Conservation (phyloP, 108 stramenopile genomes). For the Seminavis robusta region DNA sequence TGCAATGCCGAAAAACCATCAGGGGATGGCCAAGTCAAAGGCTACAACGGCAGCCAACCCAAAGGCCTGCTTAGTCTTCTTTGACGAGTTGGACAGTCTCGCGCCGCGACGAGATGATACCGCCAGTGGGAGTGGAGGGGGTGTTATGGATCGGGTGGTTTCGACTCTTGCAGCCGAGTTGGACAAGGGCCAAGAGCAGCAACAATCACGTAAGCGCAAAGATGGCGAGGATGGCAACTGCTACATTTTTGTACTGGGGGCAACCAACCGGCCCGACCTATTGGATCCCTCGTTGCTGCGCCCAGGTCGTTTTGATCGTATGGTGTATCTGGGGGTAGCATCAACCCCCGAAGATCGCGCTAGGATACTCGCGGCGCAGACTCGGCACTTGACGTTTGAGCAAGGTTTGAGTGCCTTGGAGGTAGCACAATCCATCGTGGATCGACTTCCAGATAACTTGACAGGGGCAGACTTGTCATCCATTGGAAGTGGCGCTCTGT, state of each 20-base stretch:
- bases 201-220: not conserved
- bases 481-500: constrained; percentile 81
- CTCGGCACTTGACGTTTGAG: constrained; percentile 83
- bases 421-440: constrained; percentile 54
- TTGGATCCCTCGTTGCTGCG: constrained; percentile 94
- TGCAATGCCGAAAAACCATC: too few relatives aligned
- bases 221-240: constrained; percentile 27
- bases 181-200: constrained; percentile 70
- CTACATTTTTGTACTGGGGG: constrained; percentile 93
- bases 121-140: constrained; percentile 77
- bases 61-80: constrained; percentile 69
- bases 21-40: too few relatives aligned
- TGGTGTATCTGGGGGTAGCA: constrained; percentile 91
- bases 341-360: constrained; percentile 58
- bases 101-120: constrained; percentile 88
- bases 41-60: constrained; percentile 17
- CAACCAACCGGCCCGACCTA: constrained; percentile 98
- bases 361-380: constrained; percentile 75
- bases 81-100: constrained; percentile 98
- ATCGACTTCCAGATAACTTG: constrained; percentile 67
- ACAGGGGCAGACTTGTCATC: constrained; percentile 94
- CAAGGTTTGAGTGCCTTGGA: constrained; percentile 47
- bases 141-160: constrained; percentile 96
- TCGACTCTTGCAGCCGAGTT: constrained; percentile 88
- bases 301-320: constrained; percentile 96